Base-by-base conservation (phyloP, 768 basidiomycete species). In the Polyporus arcularius region DNA sequence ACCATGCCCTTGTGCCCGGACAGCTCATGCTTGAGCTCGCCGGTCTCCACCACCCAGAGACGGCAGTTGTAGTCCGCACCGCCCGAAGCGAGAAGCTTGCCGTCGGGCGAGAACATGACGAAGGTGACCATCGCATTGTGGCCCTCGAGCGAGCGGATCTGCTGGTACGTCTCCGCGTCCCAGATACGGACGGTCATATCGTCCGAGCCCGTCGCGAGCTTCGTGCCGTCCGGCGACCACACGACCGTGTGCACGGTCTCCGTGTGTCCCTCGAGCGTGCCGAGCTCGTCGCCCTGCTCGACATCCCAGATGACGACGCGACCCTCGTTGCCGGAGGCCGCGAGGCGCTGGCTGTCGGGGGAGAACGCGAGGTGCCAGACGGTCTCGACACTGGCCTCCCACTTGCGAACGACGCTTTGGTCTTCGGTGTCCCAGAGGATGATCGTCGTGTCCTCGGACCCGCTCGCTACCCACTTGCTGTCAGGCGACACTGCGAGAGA, bases 141-240 rank as follows among this genome's bases (percentile, higher is more conserved):
- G 32, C 57, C 53, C 39, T 43, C 31, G 30, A 64, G 58, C 15
- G 38, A 16, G 40, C 8, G 42, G 16, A 49, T n/a, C 46, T 47
- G 43, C 39, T 42, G 28, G 52, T 57, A 56, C n/a, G 56, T 61
- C 30, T 26, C 53, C 12, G 39, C 57, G 40, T 65, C 57, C 63
- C 60, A 62, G 14, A 65, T 15, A 7, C 55, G 64, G 1, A 77
- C 78, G 6, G 75, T 77, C 68, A 75, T 75, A 70, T 82, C 80
- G 14, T 76, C 77, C 0, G 77, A 78, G 4, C 76, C 79, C 9
- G 78, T 78, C 35, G 77, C 77, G 52, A 82, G 67, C 64, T 73
- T 71, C 43, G 70, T 51, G 16, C 59, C 61, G 28, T 62, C 55
- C 12, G 64, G 28, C 16, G 64, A 65, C 53, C 61, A 65, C 5